Base-by-base conservation (phyloP, 768 basidiomycete genomes). In the Pilatotrama ljubarskyi region DNA sequence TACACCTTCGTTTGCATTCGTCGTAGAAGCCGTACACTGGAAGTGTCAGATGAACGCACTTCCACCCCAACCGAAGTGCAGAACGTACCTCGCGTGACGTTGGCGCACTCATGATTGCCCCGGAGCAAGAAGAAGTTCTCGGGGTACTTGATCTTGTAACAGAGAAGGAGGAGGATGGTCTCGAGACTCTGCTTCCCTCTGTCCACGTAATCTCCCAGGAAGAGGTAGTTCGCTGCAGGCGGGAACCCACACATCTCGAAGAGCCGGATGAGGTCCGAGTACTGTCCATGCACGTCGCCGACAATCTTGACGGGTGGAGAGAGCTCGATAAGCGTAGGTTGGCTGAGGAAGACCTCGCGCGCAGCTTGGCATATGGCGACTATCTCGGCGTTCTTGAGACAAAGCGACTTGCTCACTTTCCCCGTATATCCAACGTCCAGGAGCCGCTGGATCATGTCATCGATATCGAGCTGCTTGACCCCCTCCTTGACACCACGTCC, bases 211-310 rank as follows among this genome's bases (percentile, higher is more conserved):
- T 99, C 97, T 43, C 97, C 97, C 43, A 99, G 83, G 81, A 98
- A 99, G 61, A 99, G 91, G 75, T 98, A 99, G 72, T 98, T 98
- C 66, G 95, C 89, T 5, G 89, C 83, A 5, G 97, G 97, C 25
- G 97, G 97, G 75, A 98, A 99, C 22, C 97, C 97, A 72, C 97
- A 98, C 96, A 98, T 98, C 75, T 98, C 97, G 69, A 99, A 99
- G 46, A 99, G 77, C 53, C 97, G 90, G 68, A 98, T 98, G 68
- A 99, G 87, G 80, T 99, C 97, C 51, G 92, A 93, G 75, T 98
- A 99, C 78, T 99, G 97, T 7, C 97, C 97, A 70, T 99, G 97
- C 6, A 98, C 95, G 75, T 99, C 97, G 25, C 97, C 97, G 17
- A 98, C 97, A 64, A 99, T 98, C 83, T 98, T 99, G 67, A 99